Base-by-base conservation (phyloP, 345 rosid species). In the Rubroshorea leprosula region DNA sequence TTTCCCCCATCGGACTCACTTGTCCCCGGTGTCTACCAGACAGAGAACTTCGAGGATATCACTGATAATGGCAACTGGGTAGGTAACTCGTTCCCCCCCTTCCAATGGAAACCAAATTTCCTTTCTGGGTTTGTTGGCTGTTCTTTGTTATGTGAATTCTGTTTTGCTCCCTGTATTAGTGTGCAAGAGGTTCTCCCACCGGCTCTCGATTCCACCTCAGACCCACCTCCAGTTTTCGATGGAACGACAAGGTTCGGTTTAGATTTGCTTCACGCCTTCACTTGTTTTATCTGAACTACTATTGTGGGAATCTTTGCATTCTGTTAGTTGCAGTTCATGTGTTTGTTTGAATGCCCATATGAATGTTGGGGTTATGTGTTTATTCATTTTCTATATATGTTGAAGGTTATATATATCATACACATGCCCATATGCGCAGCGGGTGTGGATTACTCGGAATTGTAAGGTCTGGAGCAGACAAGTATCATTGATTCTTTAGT, bases 391-490 rank as follows among this genome's bases (percentile, higher is more conserved):
- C 49, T 16, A 21, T 5, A 23, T 5, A 23, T 43, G 53, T 67
- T 62, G 65, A 61, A 89, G 97, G 81, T 69, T 87, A 81, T 90
- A 83, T 49, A 77, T 80, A 55, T 78, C 84, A 17, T 85, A 83
- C 55, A 71, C 74, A 5, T 85, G 97, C 75, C 93, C 97, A 3
- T 87, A 73, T 51, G 93, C 89, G 0, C 95, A 84, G 78, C 93
- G 90, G 49, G 84, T 72, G 63, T 87, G 95, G 97, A 83, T 85
- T 59, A 67, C 89, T 15, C 72, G 90, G 55, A 90, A 90, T 72
- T 69, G 65, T 63, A 90, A 90, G 97, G 95, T 90, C 1, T 35
- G 9, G 9, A 35, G 3, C 11, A 35, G 12, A 6, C 41, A 35
- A 2, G n/a, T n/a, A n/a, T n/a, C 41, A 35, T 35, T 35, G 41